phyloP scores from a whole-genome alignment of 495 filamentous ascomycete species.

The Chaetomium tenue region DNA sequence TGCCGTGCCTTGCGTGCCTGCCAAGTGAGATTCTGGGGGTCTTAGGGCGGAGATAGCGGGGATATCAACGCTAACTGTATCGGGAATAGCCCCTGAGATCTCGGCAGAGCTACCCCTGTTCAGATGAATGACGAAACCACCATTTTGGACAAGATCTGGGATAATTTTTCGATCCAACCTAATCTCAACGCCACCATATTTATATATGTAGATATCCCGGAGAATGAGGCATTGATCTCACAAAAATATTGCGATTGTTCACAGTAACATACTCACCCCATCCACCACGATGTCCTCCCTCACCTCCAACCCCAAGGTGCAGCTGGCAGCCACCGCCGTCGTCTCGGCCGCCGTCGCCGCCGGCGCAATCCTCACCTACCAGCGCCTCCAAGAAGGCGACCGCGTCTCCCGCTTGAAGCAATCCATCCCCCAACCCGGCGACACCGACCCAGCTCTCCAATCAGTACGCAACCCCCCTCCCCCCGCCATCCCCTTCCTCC shows the following conservation, averaged over 20 bases:
- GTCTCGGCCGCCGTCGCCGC: constrained; percentile 74
- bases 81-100: neutral
- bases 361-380: constrained; percentile 67
- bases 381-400: constrained; percentile 60
- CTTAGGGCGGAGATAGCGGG: neutral
- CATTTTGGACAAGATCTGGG: constrained; percentile 12
- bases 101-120: constrained; percentile 8
- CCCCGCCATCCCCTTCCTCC: no score
- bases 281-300: constrained; percentile 40
- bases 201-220: neutral
- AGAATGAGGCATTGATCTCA: neutral
- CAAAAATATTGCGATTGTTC: no score
- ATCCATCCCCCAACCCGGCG: constrained; percentile 61
- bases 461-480: constrained; percentile 24
- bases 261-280: neutral
- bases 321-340: constrained; percentile 73
- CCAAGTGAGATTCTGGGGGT: no score
- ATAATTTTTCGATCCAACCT: constrained; percentile 9
- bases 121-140: constrained; percentile 7
- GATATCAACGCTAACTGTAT: neutral
- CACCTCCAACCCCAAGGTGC: constrained; percentile 44
- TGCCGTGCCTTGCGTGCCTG: no score
- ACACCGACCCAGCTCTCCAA: constrained; percentile 31
- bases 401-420: constrained; percentile 66
- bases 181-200: neutral